phyloP scores from a whole-genome alignment of 1,284 basidiomycete genomes.

The Gymnopus androsaceus region DNA sequence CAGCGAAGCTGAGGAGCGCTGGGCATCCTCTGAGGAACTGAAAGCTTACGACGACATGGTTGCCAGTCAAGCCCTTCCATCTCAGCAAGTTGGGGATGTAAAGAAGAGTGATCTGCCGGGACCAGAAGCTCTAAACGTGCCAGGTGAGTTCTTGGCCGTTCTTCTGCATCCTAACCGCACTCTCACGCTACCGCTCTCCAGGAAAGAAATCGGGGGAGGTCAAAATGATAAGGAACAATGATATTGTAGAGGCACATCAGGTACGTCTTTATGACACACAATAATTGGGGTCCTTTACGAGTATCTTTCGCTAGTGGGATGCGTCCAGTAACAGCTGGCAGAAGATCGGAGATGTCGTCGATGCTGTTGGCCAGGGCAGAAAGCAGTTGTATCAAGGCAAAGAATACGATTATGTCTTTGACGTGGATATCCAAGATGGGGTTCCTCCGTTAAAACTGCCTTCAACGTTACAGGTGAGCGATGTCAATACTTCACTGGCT shows the following conservation, averaged over 20 bases:
- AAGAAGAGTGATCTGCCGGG: slow-evolving; percentile 89
- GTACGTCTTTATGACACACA: slow-evolving; percentile 37
- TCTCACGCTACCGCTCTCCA: slow-evolving; percentile 26
- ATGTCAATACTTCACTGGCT: slow-evolving; percentile 24
- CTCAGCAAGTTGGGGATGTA: slow-evolving; percentile 89
- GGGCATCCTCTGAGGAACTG: slow-evolving; percentile 68
- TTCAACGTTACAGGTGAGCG: slow-evolving; percentile 86
- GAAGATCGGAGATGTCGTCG: slow-evolving; percentile 95
- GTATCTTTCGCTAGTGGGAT: slow-evolving; percentile 65
- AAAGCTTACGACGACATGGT: slow-evolving; percentile 76
- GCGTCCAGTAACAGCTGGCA: slow-evolving; percentile 71
- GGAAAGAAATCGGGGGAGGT: slow-evolving; percentile 92
- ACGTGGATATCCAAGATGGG: slow-evolving; percentile 95
- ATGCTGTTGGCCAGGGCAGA: slow-evolving; percentile 84
- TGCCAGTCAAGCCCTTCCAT: slow-evolving; percentile 67
- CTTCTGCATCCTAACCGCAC: background rate
- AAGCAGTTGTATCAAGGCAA: slow-evolving; percentile 90
- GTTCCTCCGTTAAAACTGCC: slow-evolving; percentile 92
- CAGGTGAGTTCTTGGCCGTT: slow-evolving; percentile 51
- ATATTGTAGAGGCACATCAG: slow-evolving; percentile 85
- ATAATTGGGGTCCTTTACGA: slow-evolving; percentile 7
- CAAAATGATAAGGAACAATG: slow-evolving; percentile 83
- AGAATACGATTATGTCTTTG: slow-evolving; percentile 99
- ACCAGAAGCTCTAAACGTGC: slow-evolving; percentile 71
- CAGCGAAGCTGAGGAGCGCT: slow-evolving; percentile 72